A percentile compares a stretch with the other conserved stretches of the same genome.
phyloP scores from a whole-genome alignment of 169 alveolate genomes.

The Plasmodium falciparum region DNA sequence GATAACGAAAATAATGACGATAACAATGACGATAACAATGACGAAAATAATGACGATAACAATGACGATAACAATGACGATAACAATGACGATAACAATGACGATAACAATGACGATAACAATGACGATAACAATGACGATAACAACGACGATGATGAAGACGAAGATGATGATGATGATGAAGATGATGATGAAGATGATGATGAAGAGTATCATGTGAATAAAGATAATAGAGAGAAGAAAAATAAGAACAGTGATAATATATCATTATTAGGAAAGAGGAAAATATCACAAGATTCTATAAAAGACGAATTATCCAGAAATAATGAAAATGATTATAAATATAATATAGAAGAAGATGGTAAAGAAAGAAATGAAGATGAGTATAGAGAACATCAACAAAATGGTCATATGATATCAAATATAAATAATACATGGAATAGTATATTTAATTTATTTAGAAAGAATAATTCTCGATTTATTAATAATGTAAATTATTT shows the following conservation, averaged over 20 bases:
- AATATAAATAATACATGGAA: constrained; percentile 9
- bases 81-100: not conserved
- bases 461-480: constrained; percentile 2
- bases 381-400: not conserved
- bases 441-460: constrained; percentile 4
- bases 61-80: not conserved
- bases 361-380: constrained; percentile 6
- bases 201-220: not conserved
- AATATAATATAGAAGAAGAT: not conserved
- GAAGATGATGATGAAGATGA: not conserved
- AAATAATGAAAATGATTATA: no score
- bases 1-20: not conserved
- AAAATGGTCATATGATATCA: not conserved
- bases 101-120: not conserved
- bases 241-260: not conserved
- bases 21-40: not conserved
- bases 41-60: not conserved
- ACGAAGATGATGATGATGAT: not conserved
- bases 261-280: no score
- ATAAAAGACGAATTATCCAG: no score
- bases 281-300: no score
- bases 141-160: not conserved
- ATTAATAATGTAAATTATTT: constrained; percentile 6
- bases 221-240: not conserved
- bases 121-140: no score